phyloP scores from a whole-genome alignment of 129 eudicot genomes.

The Flaveria robusta region DNA sequence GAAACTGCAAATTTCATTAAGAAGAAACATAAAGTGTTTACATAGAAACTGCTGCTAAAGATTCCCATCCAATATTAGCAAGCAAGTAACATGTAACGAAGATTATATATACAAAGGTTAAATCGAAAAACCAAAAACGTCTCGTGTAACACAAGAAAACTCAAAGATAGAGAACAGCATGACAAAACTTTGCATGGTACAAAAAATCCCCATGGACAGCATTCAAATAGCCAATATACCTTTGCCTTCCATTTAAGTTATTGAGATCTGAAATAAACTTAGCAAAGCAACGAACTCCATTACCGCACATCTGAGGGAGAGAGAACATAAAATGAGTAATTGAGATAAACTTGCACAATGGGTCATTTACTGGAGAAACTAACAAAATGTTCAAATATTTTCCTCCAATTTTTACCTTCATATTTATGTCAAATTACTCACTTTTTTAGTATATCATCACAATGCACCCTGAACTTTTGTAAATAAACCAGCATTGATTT shows the following conservation, averaged over 20 bases:
- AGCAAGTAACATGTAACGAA: not conserved
- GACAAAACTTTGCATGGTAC: conserved; percentile 14
- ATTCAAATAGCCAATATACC: conserved; percentile 39
- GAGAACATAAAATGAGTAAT: not conserved
- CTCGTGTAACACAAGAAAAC: not conserved
- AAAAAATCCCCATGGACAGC: not conserved
- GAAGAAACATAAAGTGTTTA: conserved; percentile 1
- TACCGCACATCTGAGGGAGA: conserved; percentile 84
- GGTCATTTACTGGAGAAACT: not conserved
- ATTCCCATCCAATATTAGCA: not conserved
- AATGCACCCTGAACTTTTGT: not conserved
- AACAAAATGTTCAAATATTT: not conserved
- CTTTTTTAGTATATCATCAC: not conserved
- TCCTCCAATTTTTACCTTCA: not conserved
- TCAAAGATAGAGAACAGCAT: not conserved
- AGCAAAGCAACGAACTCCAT: conserved; percentile 98
- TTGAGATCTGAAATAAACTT: conserved; percentile 81
- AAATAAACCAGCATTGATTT: not conserved
- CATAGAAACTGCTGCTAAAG: not conserved
- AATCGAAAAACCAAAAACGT: not conserved
- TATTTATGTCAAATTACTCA: not conserved
- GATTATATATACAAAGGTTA: not conserved
- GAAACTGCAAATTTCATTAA: conserved; percentile 58
- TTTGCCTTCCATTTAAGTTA: conserved; percentile 63
- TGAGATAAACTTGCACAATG: no score